Conservation (phyloP, 73 alveolate species). For the Paramecium bursaria region DNA sequence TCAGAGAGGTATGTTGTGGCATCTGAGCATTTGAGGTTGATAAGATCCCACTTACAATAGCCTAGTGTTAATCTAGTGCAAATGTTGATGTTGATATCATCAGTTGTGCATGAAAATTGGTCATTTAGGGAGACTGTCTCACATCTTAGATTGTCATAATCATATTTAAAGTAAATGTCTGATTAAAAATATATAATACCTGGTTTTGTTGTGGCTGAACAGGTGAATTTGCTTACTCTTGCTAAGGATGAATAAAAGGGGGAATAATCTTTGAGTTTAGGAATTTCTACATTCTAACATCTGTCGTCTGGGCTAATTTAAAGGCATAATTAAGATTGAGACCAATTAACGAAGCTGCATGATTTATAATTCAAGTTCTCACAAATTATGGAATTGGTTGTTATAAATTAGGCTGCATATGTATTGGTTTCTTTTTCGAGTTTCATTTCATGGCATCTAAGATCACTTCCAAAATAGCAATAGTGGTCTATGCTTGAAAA, state of each 20-base stretch:
- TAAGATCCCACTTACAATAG: no score
- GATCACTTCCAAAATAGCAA: conserved; percentile 35
- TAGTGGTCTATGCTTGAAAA: neutral
- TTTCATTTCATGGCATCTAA: conserved; percentile 1
- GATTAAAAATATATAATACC: neutral
- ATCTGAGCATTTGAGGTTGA: no score
- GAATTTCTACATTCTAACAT: neutral
- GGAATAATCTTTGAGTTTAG: neutral
- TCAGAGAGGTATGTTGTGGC: no score
- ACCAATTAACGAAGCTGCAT: conserved; percentile 32
- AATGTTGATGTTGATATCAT: neutral
- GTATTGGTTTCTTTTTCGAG: neutral
- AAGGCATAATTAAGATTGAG: conserved; percentile 2
- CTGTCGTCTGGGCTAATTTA: neutral
- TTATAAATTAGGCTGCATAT: neutral
- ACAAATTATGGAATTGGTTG: conserved; percentile 1
- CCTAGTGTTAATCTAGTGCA: neutral
- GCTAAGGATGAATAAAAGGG: neutral
- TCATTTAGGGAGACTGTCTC: no score
- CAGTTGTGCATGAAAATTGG: neutral
- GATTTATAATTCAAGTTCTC: neutral
- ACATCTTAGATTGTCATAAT: neutral
- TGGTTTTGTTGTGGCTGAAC: neutral
- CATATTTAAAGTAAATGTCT: neutral
- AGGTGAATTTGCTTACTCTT: neutral